Base-by-base conservation (phyloP, 2,329 filamentous ascomycete genomes). In the Seiridium unicorne region DNA sequence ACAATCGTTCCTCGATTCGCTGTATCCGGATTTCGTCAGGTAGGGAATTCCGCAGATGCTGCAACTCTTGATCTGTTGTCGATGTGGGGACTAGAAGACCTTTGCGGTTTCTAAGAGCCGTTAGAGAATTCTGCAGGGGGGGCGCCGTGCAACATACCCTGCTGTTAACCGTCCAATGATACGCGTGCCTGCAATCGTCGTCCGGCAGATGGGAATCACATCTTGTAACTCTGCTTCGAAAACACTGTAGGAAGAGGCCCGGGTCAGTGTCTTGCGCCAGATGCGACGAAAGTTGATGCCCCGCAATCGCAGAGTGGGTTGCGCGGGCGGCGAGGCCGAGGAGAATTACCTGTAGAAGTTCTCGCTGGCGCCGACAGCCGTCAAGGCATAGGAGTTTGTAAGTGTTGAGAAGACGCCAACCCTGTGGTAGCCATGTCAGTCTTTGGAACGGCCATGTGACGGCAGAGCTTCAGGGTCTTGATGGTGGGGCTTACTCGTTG, bases 141-240 rank as follows among this genome's bases (percentile, higher is more conserved):
- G 18, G 18, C 18, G 18, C 18, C 18, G 18, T 26, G 18, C 18
- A 26, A 26, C 18, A 26, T 83, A 91, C 89, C 92, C 95, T 74
- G 94, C 91, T 68, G 95, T 98, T 80, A 99, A 85, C 68, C 95
- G 89, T 62, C 95, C 95, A 72, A 99, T 90, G 76, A 99, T 99
- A 72, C 95, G 87, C 44, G 94, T 98, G 69, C 95, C 95, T 64
- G 93, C 93, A 75, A 99, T 98, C 61, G 94, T 97, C 68, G 92
- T 93, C 79, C 95, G 92, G 78, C 92, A 95, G 77, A 97, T 97
- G 68, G 95, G 95, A 70, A 99, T 94, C 64, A 97, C 88, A 81
- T 98, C 95, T 82, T 96, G 92, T 63, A 99, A 85, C 82, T 99
- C 95, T 64, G 94, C 89, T 84, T 99, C 95, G 81, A 99, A 98